Base-by-base conservation (phyloP, 176 grass and related monocot genomes). In the Avena insularis region DNA sequence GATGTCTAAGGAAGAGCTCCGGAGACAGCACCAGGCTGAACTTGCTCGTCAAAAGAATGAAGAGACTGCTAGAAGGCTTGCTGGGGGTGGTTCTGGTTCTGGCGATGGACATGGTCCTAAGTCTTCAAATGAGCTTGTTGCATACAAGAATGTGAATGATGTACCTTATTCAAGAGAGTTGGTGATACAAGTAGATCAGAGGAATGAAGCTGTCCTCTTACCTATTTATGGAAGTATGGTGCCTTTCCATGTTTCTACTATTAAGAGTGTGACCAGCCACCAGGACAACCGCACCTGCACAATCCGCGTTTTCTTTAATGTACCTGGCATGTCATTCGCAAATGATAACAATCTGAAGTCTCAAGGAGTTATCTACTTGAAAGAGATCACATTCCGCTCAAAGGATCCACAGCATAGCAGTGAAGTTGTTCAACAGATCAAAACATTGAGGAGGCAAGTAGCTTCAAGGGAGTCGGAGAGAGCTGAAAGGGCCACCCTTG, bases 181-280 rank as follows among this genome's bases (percentile, higher is more conserved):
- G 75, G 77, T 80, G 13, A 95, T 95, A 78, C 93, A 91, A 84
- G 90, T 95, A 8, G 88, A 95, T n/a, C 75, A 86, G 27, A 84
- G 86, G 73, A 91, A 92, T 36, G 93, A 95, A 35, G 86, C 88
- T 81, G 47, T 95, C 19, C 88, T 95, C 6, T 84, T 95, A 55
- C 93, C 90, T 11, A 88, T 95, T n/a, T 95, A 88, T 78, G 93
- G 90, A 38, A 90, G 72, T 81, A 95, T 95, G 86, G 86, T 92
- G 11, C 88, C 90, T 23, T 95, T 95, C 83, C 90, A 95, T 78
- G 88, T 95, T 58, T 92, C 82, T 55, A 92, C 90, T 78, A 83
- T 95, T 12, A 95, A 95, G 79, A 95, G 79, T 50, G 93, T 88
- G 21, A 83, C 79, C n/a, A 92, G 77, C 33, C 93, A 86, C 78